Evolutionary conservation across 805 yeast genomes (phyloP).

Genomic region (Lipomyces starkeyi): DNA sequence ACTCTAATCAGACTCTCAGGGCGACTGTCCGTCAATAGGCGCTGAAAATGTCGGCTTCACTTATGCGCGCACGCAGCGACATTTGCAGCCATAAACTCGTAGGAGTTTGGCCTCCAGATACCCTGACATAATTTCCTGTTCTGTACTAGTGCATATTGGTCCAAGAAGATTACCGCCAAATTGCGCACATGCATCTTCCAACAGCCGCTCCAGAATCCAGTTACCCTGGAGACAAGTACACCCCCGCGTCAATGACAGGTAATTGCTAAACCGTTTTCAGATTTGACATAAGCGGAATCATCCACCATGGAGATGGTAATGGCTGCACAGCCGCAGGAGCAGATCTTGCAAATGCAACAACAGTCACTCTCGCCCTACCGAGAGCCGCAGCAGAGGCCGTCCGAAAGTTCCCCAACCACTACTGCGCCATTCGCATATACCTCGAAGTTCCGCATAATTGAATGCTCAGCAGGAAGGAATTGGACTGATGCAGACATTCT

Average conservation of each 20-base stretch:
- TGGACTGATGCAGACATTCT: constrained; percentile 32
- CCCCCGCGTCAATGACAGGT: not conserved
- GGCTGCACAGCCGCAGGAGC: not conserved
- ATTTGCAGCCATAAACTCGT: not conserved
- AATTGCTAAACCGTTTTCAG: not conserved
- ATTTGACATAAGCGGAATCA: not conserved
- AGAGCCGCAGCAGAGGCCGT: not conserved
- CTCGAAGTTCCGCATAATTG: constrained; percentile 12
- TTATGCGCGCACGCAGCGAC: not conserved
- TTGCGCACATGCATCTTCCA: not conserved
- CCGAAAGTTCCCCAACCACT: not conserved
- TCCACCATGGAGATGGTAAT: not conserved
- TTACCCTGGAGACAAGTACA: not conserved
- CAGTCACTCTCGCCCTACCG: not conserved
- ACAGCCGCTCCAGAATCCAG: constrained; percentile 3
- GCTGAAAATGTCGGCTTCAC: too few species aligned
- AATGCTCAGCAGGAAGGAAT: constrained; percentile 14
- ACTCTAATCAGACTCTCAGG: constrained; percentile 13
- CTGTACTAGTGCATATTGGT: not conserved
- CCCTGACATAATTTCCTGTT: not conserved
- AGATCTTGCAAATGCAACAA: not conserved
- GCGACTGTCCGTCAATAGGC: not conserved
- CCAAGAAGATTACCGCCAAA: not conserved
- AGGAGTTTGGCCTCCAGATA: too few species aligned
- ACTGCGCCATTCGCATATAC: constrained; percentile 1